Base-by-base conservation (phyloP, 768 basidiomycete species). In the Rhodotorula taiwanensis region DNA sequence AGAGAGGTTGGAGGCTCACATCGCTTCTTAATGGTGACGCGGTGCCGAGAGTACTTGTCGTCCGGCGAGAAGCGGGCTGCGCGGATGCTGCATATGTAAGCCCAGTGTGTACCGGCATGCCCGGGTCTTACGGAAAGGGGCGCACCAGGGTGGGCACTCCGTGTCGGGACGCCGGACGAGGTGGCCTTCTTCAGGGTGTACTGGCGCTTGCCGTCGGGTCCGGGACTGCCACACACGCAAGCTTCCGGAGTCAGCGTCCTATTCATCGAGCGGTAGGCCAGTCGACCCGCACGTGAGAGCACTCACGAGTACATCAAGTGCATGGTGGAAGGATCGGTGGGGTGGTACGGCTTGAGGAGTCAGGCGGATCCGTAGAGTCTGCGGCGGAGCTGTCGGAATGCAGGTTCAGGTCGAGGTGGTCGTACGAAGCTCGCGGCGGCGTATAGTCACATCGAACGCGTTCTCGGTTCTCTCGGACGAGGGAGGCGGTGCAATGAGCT, bases 141-240 rank as follows among this genome's bases (percentile, higher is more conserved):
- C 82, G 62, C 75, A 95, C 93, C 93, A 77, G 95, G 94, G 77
- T 98, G 94, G 18, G 94, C 95, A 59, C 91, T 94, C 77, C 92
- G 94, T 30, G 94, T 90, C 69, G 89, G 82, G 77, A 83, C 85
- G 43, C 90, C 91, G 36, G 78, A 78, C 47, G 86, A 81, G 21
- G 88, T 91, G 45, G 82, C 71, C 86, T 99, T 99, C 94, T 93
- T 93, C 69, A 98, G 84, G 57, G 93, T 95, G 76, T 99, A 99
- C 4, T 88, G 70, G 74, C 94, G 85, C 79, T 83, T 85, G 23
- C 89, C 89, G 49, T 76, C 76, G 61, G 81, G 82, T 72, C 90
- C 87, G 49, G 87, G 69, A 21, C 86, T 87, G 78, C n/a, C n/a
- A n/a, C n/a, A n/a, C 28, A 31, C 42, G 44, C 1, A 27, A 2